Evolutionary conservation across 2,329 filamentous ascomycete genomes (phyloP), one percentile per base, ranked within the genome.

Genomic region (Zarea fungicola): DNA sequence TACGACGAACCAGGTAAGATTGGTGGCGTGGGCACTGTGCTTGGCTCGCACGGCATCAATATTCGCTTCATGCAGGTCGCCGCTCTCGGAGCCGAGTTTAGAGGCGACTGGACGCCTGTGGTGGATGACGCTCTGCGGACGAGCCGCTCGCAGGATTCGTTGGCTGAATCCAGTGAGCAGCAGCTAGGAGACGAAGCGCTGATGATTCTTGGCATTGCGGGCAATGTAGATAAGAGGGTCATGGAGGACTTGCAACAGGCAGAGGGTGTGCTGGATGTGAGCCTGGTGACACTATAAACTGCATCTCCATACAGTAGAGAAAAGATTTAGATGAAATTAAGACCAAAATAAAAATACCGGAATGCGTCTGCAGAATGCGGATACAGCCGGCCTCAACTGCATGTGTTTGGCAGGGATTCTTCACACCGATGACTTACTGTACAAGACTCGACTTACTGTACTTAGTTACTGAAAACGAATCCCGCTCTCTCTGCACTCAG

Each of bases 1-100:
- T 90, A 87, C 59, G 87, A 93, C 60, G 77, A 83, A 54, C 86
- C 86, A 0, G 88, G 88, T 10, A 91, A 90, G 72, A 92, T 93
- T 62, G 88, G 88, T 2, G 81, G 82, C 31, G 87, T 93, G 3
- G 88, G 88, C 1, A 83, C 76, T 50, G 75, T 83, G 44, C 68
- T 92, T 22, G 88, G 87, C 0, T 75, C 74, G 31, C 78, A 85
- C 31, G 81, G 80, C 0, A 81, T 93, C 45, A 93, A 93, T 60
- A 89, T 92, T 63, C 78, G 78, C 39, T 90, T 84, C 62, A 93
- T 92, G 88, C 83, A 80, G 60, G 87, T 91, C 2, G 78, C 77
- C 3, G 71, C 73, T 14, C 62, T 86, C 53, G 73, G 35, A n/a
- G 19, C 48, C 5, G 48, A 50, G 22, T 45, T 40, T 7, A 6